phyloP scores from a whole-genome alignment of 345 rosid species.

The Euclidium syriacum region DNA sequence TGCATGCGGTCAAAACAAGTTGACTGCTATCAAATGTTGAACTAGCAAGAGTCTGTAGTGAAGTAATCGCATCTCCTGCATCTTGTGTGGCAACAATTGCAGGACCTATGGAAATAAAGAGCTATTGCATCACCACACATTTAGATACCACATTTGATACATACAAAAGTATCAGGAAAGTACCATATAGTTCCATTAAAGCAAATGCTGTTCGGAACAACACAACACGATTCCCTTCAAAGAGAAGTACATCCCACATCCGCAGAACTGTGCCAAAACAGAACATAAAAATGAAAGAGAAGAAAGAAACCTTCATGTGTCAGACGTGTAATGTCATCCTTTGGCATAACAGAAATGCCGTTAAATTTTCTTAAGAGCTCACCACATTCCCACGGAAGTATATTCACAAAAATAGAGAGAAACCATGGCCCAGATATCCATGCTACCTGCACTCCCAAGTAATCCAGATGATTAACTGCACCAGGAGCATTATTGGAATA shows the following conservation, averaged over 20 bases:
- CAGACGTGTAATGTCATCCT: neutral
- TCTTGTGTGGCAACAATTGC: constrained; percentile 80
- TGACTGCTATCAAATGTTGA: constrained; percentile 99
- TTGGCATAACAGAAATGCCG: neutral
- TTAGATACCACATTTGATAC: neutral
- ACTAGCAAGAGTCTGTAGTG: constrained; percentile 78
- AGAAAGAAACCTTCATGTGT: neutral
- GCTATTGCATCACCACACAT: neutral
- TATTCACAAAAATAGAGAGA: constrained; percentile 88
- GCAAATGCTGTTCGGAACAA: constrained; percentile 93
- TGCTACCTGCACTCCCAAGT: constrained; percentile 99
- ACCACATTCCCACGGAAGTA: constrained; percentile 99
- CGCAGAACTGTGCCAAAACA: constrained; percentile 61
- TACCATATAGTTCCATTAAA: constrained; percentile 90
- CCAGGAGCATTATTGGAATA: constrained; percentile 44
- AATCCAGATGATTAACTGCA: constrained; percentile 99
- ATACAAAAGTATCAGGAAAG: neutral
- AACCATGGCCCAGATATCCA: constrained; percentile 98
- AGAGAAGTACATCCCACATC: constrained; percentile 95
- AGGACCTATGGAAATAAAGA: constrained; percentile 52
- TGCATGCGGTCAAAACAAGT: constrained; percentile 84
- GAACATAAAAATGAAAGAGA: constrained; percentile 2
- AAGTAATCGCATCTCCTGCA: constrained; percentile 89
- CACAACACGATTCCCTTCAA: constrained; percentile 95
- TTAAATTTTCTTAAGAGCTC: constrained; percentile 25